Evolutionary conservation across 371 early-diverging fungal genomes (phyloP).

Genomic region (Mucor mucedo): DNA sequence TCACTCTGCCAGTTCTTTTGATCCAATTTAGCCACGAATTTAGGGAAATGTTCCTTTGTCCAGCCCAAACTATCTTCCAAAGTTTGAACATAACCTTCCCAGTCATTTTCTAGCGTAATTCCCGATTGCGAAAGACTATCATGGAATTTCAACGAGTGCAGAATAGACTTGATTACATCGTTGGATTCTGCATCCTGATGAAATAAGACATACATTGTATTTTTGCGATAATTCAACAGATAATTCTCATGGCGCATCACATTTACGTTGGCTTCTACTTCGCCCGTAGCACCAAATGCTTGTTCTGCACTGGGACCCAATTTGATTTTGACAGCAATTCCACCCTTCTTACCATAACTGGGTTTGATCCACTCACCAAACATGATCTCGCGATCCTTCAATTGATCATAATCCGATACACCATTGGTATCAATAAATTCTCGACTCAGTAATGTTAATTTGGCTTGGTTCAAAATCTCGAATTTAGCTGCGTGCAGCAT

Average conservation of each 20-base stretch:
- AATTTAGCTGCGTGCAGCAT: conserved; percentile 68
- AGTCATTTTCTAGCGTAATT: conserved; percentile 37
- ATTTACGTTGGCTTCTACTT: conserved; percentile 44
- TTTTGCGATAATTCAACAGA: conserved; percentile 46
- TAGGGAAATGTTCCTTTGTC: conserved; percentile 51
- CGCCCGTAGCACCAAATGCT: conserved; percentile 45
- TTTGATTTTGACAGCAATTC: conserved; percentile 41
- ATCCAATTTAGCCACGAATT: conserved; percentile 57
- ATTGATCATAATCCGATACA: conserved; percentile 45
- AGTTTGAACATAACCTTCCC: conserved; percentile 35
- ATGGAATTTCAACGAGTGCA: conserved; percentile 64
- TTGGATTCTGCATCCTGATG: conserved; percentile 57
- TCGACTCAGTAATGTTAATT: conserved; percentile 54
- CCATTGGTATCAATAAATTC: conserved; percentile 51
- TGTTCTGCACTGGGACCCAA: conserved; percentile 52
- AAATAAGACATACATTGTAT: conserved; percentile 54
- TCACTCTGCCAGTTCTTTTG: conserved; percentile 65
- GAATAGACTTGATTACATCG: conserved; percentile 64
- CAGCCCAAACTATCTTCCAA: conserved; percentile 50
- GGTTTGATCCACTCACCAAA: conserved; percentile 73
- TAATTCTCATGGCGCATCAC: conserved; percentile 51
- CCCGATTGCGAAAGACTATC: conserved; percentile 34
- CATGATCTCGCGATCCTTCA: conserved; percentile 52
- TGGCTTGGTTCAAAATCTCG: conserved; percentile 70
- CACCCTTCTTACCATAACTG: conserved; percentile 25